Evolutionary conservation across 257 asterid species (phyloP).

Genomic region (Fraxinus excelsior): DNA sequence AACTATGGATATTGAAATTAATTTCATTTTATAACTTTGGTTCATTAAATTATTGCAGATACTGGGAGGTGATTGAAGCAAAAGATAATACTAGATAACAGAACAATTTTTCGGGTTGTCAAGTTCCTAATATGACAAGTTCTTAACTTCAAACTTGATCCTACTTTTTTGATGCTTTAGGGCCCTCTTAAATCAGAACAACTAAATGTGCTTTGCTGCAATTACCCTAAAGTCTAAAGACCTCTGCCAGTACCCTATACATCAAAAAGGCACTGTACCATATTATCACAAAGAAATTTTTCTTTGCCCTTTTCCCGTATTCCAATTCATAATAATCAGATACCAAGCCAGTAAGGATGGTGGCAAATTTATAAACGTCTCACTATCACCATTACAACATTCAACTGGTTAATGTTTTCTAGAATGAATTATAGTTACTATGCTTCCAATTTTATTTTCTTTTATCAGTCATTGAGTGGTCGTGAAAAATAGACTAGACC

Average conservation of each 20-base stretch:
- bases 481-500: slow-evolving; percentile 12
- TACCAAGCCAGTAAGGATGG: slow-evolving; percentile 1
- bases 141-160: slow-evolving; percentile 14
- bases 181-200: slow-evolving; percentile 2
- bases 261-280: neutral
- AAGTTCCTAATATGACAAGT: slow-evolving; percentile 1
- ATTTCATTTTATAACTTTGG: neutral
- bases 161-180: slow-evolving; percentile 1
- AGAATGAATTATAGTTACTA: slow-evolving; percentile 4
- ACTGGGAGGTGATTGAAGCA: neutral
- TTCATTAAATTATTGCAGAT: slow-evolving; percentile 14
- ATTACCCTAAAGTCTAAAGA: neutral
- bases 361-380: neutral
- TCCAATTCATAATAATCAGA: slow-evolving; percentile 4
- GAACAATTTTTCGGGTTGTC: neutral
- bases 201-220: neutral
- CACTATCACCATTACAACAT: neutral
- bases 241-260: neutral
- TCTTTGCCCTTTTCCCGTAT: neutral
- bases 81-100: neutral
- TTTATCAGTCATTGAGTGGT: neutral
- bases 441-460: slow-evolving; percentile 5
- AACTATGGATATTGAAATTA: neutral
- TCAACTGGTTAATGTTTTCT: slow-evolving; percentile 15
- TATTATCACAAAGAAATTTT: neutral